phyloP scores from a whole-genome alignment of 1,139 yeast genomes.

The Torulaspora pretoriensis region DNA sequence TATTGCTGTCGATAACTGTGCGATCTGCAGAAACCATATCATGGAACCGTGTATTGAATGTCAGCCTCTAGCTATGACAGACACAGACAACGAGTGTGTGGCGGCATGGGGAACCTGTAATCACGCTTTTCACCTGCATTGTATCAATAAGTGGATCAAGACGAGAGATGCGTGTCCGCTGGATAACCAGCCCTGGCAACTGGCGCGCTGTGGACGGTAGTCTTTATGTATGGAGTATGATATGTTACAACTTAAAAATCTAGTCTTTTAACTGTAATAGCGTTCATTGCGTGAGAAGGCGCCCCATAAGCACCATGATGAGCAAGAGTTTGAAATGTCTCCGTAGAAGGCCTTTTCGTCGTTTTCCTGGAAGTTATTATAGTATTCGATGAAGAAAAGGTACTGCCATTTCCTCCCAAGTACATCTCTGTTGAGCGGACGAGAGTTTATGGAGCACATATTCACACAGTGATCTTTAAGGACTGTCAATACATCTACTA shows the following conservation, averaged over 20 bases:
- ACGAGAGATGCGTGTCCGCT: slow-evolving; percentile 97
- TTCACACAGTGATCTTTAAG: slow-evolving; percentile 59
- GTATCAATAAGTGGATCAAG: slow-evolving; percentile 93
- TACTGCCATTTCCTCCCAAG: slow-evolving; percentile 59
- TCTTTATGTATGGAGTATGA: not conserved
- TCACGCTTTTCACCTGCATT: slow-evolving; percentile 56
- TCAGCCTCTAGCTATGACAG: slow-evolving; percentile 73
- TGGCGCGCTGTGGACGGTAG: slow-evolving; percentile 69
- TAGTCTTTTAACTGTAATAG: slow-evolving; percentile 30
- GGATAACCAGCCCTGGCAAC: slow-evolving; percentile 91
- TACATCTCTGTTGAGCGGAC: slow-evolving; percentile 42
- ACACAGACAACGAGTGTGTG: slow-evolving; percentile 73
- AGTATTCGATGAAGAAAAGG: slow-evolving; percentile 71
- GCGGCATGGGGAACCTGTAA: slow-evolving; percentile 98
- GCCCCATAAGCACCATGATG: slow-evolving; percentile 39
- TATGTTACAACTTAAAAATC: slow-evolving; percentile 2
- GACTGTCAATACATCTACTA: slow-evolving; percentile 60
- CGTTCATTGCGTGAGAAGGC: slow-evolving; percentile 39
- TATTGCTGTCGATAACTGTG: slow-evolving; percentile 92
- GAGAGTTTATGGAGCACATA: slow-evolving; percentile 65
- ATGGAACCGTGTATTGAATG: slow-evolving; percentile 99
- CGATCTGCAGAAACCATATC: slow-evolving; percentile 94
- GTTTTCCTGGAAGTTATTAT: slow-evolving; percentile 21
- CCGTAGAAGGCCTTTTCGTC: slow-evolving; percentile 23
- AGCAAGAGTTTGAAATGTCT: slow-evolving; percentile 32